phyloP scores from a whole-genome alignment of 805 yeast genomes.

The Komagataella kurtzmanii region DNA sequence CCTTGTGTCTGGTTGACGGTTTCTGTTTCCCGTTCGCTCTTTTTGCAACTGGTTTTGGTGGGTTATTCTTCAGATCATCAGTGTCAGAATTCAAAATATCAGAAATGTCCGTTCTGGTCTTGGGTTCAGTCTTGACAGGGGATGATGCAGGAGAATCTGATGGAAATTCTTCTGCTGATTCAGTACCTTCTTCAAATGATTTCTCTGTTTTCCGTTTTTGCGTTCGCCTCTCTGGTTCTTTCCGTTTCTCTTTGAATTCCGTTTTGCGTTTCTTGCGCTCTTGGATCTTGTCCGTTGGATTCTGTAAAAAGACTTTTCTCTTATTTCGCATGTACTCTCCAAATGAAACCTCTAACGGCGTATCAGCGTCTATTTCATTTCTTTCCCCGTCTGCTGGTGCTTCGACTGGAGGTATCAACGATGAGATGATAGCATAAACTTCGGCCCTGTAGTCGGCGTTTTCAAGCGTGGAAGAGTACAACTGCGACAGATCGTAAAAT shows the following conservation, averaged over 20 bases:
- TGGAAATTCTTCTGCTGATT: background rate
- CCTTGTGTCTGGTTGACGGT: background rate
- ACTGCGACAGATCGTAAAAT: background rate
- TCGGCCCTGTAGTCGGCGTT: background rate
- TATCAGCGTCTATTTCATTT: slow-evolving; percentile 24
- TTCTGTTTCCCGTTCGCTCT: background rate
- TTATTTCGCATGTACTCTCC: slow-evolving; percentile 26
- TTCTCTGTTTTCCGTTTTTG: slow-evolving; percentile 2
- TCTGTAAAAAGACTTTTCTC: slow-evolving; percentile 18
- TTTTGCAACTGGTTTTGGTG: background rate
- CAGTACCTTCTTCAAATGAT: background rate
- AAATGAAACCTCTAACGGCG: slow-evolving; percentile 26
- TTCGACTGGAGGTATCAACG: background rate
- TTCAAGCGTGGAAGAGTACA: background rate
- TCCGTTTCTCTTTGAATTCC: slow-evolving; percentile 1
- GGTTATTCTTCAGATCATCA: background rate
- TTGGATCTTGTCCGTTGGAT: background rate
- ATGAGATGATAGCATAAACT: background rate
- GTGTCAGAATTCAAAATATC: background rate
- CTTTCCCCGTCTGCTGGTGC: background rate
- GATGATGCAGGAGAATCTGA: background rate
- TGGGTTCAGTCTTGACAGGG: background rate
- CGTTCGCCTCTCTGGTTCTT: slow-evolving; percentile 8
- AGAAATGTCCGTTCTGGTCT: background rate
- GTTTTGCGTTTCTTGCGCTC: background rate